Evolutionary conservation across 345 rosid genomes (phyloP), one percentile per base, ranked within the genome.

Genomic region (Hibiscus mutabilis): DNA sequence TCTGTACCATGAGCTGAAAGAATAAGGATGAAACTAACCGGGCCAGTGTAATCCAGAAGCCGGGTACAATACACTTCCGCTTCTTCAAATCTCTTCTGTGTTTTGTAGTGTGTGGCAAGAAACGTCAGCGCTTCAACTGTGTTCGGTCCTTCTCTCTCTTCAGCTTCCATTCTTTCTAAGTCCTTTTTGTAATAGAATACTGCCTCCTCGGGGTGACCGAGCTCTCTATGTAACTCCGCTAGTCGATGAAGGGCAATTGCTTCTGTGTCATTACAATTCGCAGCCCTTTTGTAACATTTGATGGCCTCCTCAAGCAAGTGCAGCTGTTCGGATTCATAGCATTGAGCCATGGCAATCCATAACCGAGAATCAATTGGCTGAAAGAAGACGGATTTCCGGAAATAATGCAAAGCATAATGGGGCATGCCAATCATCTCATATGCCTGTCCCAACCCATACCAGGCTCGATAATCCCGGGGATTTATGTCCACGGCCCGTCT

Each of bases 261-360:
- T 85, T 95, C 99, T 24, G 84, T 78, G 77, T 95, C 99, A 72
- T 84, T 83, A 81, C 93, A 78, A 74, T 81, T 85, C 40, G 84
- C 97, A 59, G 96, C 99, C 70, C 87, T 89, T 81, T 81, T 87
- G 78, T 95, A 92, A 82, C 97, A 95, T 82, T 90, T 89, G 73
- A 95, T 86, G 76, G 97, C 97, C 57, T 88, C 96, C 79, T 90
- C 97, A 27, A 89, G 90, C 93, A 92, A 86, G 76, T 80, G 88
- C 70, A 95, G 91, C 81, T 90, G 88, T 53, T 95, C 93, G 0
- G 90, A 84, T 70, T 92, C 91, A 66, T 90, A 95, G 77, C 99
- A 92, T 68, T 92, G 91, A 63, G 93, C 99, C 96, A 95, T 95
- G 6, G 99, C 99, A 69, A 92, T 92, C 99, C 97, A 95, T 77